A percentile compares a stretch with the other conserved stretches of the same genome.
Evolutionary conservation across 192 early-diverging fungal species (phyloP).

Genomic region (Coemansia sp.): DNA sequence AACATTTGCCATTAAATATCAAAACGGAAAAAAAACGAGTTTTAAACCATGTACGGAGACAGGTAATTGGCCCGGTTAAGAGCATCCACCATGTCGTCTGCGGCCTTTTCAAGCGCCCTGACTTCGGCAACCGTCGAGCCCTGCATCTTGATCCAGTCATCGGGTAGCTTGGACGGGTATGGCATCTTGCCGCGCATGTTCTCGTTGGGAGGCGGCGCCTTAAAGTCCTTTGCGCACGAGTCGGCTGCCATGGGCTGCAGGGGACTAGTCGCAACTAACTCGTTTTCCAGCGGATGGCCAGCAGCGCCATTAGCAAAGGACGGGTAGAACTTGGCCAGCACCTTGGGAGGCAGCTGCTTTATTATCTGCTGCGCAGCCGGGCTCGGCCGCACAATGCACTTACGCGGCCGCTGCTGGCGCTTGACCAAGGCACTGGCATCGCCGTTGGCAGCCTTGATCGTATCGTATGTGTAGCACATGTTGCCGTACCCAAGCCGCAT

Average conservation of each 20-base stretch:
- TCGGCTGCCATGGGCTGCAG: slow-evolving; percentile 30
- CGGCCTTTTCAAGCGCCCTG: slow-evolving; percentile 20
- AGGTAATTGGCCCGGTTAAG: slow-evolving; percentile 41
- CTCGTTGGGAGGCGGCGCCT: slow-evolving; percentile 24
- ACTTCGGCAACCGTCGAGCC: slow-evolving; percentile 17
- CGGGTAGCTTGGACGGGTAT: slow-evolving; percentile 11
- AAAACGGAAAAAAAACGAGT: neutral
- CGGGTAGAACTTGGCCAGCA: slow-evolving; percentile 34
- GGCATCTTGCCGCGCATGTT: slow-evolving; percentile 43
- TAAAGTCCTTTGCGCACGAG: slow-evolving; percentile 8
- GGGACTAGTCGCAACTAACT: slow-evolving; percentile 21
- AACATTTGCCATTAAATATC: no score
- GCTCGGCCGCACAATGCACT: slow-evolving; percentile 26
- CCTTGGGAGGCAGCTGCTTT: slow-evolving; percentile 23
- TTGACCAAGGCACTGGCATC: slow-evolving; percentile 6
- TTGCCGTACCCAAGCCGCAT: slow-evolving; percentile 44
- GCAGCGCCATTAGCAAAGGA: slow-evolving; percentile 23
- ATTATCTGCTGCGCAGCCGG: slow-evolving; percentile 20
- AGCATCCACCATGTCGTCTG: slow-evolving; percentile 21
- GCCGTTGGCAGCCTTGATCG: slow-evolving; percentile 32
- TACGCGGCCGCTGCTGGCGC: slow-evolving; percentile 13
- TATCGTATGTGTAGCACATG: slow-evolving; percentile 53
- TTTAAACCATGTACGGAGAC: slow-evolving; percentile 35
- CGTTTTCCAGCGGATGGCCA: slow-evolving; percentile 28
- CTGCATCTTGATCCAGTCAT: slow-evolving; percentile 47